phyloP scores from a whole-genome alignment of 1,139 yeast species.

The Sugiyamaella castrensis region DNA sequence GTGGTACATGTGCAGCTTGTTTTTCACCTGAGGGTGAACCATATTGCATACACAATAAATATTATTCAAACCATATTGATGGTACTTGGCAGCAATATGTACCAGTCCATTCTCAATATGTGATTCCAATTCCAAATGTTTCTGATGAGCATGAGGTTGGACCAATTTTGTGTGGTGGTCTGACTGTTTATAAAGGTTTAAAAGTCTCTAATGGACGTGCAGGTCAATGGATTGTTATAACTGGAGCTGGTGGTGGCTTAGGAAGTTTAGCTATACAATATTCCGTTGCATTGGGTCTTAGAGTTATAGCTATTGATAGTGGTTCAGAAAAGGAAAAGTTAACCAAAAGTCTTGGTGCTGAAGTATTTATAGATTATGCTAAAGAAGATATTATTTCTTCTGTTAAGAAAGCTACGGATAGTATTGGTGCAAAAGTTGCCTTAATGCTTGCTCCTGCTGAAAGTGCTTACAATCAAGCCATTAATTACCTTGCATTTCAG shows the following conservation, averaged over 20 bases:
- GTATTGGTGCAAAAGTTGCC: slow-evolving; percentile 64
- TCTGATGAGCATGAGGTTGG: slow-evolving; percentile 62
- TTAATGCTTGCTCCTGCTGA: slow-evolving; percentile 71
- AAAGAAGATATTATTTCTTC: slow-evolving; percentile 44
- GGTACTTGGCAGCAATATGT: slow-evolving; percentile 79
- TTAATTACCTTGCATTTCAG: slow-evolving; percentile 58
- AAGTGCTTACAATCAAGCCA: slow-evolving; percentile 59
- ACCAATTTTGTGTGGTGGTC: slow-evolving; percentile 73
- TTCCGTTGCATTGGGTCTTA: slow-evolving; percentile 69
- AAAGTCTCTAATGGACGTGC: slow-evolving; percentile 59
- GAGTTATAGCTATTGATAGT: slow-evolving; percentile 68
- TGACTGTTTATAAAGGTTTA: slow-evolving; percentile 73
- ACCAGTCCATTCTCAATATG: slow-evolving; percentile 73
- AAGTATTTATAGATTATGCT: slow-evolving; percentile 58
- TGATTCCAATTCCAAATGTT: slow-evolving; percentile 59
- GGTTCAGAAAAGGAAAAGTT: slow-evolving; percentile 59
- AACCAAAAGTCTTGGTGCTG: slow-evolving; percentile 58
- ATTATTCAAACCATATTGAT: slow-evolving; percentile 63
- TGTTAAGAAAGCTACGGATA: slow-evolving; percentile 54
- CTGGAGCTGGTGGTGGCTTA: slow-evolving; percentile 79
- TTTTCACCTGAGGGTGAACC: slow-evolving; percentile 24
- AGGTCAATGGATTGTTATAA: slow-evolving; percentile 70
- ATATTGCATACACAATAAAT: slow-evolving; percentile 20
- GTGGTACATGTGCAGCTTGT: slow-evolving; percentile 27
- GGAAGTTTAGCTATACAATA: slow-evolving; percentile 73